These are phyloP conservation scores for Debaryomyces sp. DNA, from an alignment of 1,139 yeast genomes.

Conservation along the genomic window DNA sequence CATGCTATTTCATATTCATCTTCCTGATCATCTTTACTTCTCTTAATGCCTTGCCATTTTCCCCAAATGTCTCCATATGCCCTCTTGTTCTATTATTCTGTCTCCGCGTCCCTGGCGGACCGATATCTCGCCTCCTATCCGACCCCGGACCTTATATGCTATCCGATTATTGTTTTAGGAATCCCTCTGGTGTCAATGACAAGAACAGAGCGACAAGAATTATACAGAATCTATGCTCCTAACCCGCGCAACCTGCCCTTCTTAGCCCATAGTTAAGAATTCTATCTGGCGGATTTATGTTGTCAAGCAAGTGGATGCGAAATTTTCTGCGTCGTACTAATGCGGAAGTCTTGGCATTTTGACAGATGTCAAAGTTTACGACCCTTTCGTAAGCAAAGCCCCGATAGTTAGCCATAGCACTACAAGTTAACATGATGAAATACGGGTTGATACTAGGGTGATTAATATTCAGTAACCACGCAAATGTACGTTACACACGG, in stretches of 20 bases:
- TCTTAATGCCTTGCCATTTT: not conserved
- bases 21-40: not conserved
- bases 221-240: not conserved
- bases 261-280: not conserved
- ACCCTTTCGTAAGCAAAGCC: not conserved
- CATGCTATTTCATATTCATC: not conserved
- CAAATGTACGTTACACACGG: not conserved
- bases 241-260: not conserved
- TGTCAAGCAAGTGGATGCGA: not conserved
- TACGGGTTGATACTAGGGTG: not conserved
- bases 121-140: not conserved
- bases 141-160: not conserved
- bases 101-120: not conserved
- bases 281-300: not conserved
- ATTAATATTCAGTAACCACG: not conserved
- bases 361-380: slow-evolving; percentile 4
- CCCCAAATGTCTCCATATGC: not conserved
- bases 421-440: not conserved
- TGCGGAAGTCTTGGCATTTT: slow-evolving; percentile 1
- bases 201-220: not conserved
- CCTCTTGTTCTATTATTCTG: not conserved
- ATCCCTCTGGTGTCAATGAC: not conserved
- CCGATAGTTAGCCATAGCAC: not conserved
- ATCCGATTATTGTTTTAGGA: not conserved
- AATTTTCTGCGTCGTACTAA: not conserved